These are phyloP conservation scores for Coprinopsis sp. DNA, from an alignment of 768 basidiomycete species.

Conservation along the genomic window DNA sequence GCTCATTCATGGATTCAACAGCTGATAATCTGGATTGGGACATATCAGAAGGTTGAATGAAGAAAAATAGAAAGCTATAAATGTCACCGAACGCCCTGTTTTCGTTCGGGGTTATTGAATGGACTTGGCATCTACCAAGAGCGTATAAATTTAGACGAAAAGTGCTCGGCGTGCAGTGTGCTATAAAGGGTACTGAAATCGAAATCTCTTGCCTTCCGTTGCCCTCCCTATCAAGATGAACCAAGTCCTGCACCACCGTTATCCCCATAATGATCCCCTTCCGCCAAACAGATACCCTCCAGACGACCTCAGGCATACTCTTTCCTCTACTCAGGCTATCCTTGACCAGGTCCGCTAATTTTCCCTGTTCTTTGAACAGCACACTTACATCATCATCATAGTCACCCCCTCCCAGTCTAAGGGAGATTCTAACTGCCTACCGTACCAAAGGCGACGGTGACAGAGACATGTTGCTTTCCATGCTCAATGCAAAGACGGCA, in stretches of 20 bases:
- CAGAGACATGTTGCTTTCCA: slow-evolving; percentile 84
- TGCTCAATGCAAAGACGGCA: slow-evolving; percentile 88
- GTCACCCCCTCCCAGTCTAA: slow-evolving; percentile 71
- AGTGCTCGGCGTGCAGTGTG: too few relatives aligned
- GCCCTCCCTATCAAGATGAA: slow-evolving; percentile 31
- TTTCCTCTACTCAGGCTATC: slow-evolving; percentile 34
- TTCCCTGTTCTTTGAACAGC: slow-evolving; percentile 10
- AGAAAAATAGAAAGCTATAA: too few relatives aligned
- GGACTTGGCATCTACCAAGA: too few relatives aligned
- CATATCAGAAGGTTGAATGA: too few relatives aligned
- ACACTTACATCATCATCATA: slow-evolving; percentile 13
- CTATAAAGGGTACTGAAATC: too few relatives aligned
- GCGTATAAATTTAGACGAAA: too few relatives aligned
- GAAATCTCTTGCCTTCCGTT: slow-evolving; percentile 39
- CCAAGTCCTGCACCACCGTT: slow-evolving; percentile 26
- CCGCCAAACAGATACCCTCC: slow-evolving; percentile 19
- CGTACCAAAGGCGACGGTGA: slow-evolving; percentile 84
- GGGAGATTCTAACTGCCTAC: slow-evolving; percentile 86
- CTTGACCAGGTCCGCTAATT: slow-evolving; percentile 37
- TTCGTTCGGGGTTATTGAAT: too few relatives aligned
- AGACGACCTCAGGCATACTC: slow-evolving; percentile 32
- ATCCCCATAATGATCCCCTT: slow-evolving; percentile 25
- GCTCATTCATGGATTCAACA: too few relatives aligned
- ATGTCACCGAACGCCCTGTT: too few relatives aligned
- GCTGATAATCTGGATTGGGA: too few relatives aligned